phyloP scores from a whole-genome alignment of 495 filamentous ascomycete genomes.

The Trichoderma virens region DNA sequence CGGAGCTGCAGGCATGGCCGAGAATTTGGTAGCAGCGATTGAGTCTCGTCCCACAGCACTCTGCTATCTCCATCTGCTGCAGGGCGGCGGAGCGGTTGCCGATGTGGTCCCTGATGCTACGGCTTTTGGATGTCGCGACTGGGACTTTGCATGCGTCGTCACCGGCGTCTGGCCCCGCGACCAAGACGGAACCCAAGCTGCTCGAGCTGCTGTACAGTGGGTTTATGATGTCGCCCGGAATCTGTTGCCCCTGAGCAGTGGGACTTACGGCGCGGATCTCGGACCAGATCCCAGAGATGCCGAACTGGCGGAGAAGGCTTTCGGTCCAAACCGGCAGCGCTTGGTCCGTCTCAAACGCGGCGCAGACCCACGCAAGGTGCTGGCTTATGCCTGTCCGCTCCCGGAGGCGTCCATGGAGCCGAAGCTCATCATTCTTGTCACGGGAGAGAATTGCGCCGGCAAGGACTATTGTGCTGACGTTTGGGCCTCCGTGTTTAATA shows the following conservation, averaged over 20 bases:
- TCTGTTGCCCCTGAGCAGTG: slow-evolving; percentile 44
- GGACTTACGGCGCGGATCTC: slow-evolving; percentile 54
- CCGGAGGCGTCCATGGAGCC: slow-evolving; percentile 29
- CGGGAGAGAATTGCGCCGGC: slow-evolving; percentile 49
- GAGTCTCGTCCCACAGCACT: slow-evolving; percentile 44
- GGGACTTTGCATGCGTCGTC: slow-evolving; percentile 56
- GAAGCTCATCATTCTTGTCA: slow-evolving; percentile 53
- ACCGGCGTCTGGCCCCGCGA: slow-evolving; percentile 56
- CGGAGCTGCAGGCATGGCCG: slow-evolving; percentile 29
- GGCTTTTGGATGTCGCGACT: slow-evolving; percentile 58
- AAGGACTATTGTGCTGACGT: slow-evolving; percentile 54
- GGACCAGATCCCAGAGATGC: slow-evolving; percentile 55
- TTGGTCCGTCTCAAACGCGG: slow-evolving; percentile 45
- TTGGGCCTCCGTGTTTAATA: slow-evolving; percentile 41
- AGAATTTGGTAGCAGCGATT: slow-evolving; percentile 38
- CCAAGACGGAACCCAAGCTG: slow-evolving; percentile 42
- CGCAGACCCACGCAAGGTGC: slow-evolving; percentile 45
- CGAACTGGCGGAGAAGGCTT: slow-evolving; percentile 44
- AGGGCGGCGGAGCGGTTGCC: slow-evolving; percentile 48
- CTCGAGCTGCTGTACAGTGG: slow-evolving; percentile 41
- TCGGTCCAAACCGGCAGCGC: slow-evolving; percentile 47
- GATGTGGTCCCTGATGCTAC: slow-evolving; percentile 41
- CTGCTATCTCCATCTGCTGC: slow-evolving; percentile 58
- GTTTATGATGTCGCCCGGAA: slow-evolving; percentile 45
- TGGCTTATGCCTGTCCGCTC: slow-evolving; percentile 50